Conservation (phyloP, 495 filamentous ascomycete genomes). For the Ramalina intermedia region DNA sequence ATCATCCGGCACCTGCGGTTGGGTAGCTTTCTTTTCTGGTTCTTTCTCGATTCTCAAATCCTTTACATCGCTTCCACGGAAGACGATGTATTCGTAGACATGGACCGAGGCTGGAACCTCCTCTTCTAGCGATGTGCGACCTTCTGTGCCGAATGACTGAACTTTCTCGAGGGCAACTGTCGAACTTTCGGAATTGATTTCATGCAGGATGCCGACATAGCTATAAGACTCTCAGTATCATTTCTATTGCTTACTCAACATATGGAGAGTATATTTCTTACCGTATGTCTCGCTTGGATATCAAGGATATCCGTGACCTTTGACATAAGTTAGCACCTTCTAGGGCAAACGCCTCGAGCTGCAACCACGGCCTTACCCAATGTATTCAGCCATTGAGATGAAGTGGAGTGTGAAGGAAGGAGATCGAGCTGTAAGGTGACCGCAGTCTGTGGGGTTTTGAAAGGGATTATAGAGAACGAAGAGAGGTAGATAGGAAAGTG, state of each 20-base stretch:
- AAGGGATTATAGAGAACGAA: not conserved
- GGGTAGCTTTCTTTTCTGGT: slow-evolving; percentile 50
- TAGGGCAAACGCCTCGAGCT: not conserved
- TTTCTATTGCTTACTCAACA: not conserved
- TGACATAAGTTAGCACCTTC: slow-evolving; percentile 11
- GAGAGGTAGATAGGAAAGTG: not conserved
- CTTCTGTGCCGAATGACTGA: slow-evolving; percentile 83
- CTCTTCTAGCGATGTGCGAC: slow-evolving; percentile 53
- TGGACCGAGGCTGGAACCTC: slow-evolving; percentile 69
- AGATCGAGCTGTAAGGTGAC: not conserved
- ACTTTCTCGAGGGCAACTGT: slow-evolving; percentile 96
- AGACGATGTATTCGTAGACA: slow-evolving; percentile 98
- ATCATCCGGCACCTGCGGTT: slow-evolving; percentile 74
- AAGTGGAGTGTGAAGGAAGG: not conserved
- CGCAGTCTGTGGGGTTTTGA: not conserved
- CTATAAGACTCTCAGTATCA: slow-evolving; percentile 31
- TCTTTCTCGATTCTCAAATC: slow-evolving; percentile 82
- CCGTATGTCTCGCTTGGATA: slow-evolving; percentile 96
- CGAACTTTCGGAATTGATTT: slow-evolving; percentile 93
- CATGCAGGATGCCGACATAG: slow-evolving; percentile 89
- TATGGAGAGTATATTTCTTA: slow-evolving; percentile 26
- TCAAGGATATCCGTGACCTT: slow-evolving; percentile 70
- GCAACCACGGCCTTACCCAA: slow-evolving; percentile 31
- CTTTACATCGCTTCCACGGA: slow-evolving; percentile 96
- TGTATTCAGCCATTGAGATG: slow-evolving; percentile 45